Percentiles rank a stretch among this genome's conserved stretches.
Evolutionary conservation across 441 rosid species (phyloP).

Genomic region (Dalechampia spathulata): DNA sequence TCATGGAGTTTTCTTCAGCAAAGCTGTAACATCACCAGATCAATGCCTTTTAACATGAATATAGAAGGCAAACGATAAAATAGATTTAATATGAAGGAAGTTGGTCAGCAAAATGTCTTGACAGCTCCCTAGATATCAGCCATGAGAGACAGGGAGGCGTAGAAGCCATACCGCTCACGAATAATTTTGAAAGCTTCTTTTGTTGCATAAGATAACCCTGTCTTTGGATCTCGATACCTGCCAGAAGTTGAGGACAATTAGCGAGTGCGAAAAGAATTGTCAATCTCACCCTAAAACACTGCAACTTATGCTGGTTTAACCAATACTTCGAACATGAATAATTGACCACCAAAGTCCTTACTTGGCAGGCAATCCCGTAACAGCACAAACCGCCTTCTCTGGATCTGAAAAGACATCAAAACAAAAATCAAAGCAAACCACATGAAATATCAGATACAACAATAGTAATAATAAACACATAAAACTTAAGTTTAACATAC

Average conservation of each 20-base stretch:
- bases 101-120: not conserved
- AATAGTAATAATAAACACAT: too few species aligned
- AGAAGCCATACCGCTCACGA: constrained; percentile 53
- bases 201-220: constrained; percentile 86
- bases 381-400: constrained; percentile 66
- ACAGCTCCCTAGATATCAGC: not conserved
- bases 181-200: constrained; percentile 82
- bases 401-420: constrained; percentile 49
- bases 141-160: not conserved
- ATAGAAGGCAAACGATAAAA: not conserved
- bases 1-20: constrained; percentile 35
- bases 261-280: not conserved
- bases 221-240: constrained; percentile 93
- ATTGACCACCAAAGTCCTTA: constrained; percentile 31
- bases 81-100: not conserved
- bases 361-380: constrained; percentile 97
- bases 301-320: not conserved
- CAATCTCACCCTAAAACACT: constrained; percentile 3
- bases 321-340: constrained; percentile 10
- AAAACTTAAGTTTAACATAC: constrained; percentile 34
- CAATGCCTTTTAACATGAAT: not conserved
- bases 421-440: too few species aligned
- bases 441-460: too few species aligned
- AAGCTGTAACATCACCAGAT: constrained; percentile 45
- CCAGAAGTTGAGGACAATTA: constrained; percentile 11